A percentile compares a stretch with the other conserved stretches of the same genome.
Evolutionary conservation across 495 filamentous ascomycete species (phyloP).

Genomic region (Viridothelium virens): DNA sequence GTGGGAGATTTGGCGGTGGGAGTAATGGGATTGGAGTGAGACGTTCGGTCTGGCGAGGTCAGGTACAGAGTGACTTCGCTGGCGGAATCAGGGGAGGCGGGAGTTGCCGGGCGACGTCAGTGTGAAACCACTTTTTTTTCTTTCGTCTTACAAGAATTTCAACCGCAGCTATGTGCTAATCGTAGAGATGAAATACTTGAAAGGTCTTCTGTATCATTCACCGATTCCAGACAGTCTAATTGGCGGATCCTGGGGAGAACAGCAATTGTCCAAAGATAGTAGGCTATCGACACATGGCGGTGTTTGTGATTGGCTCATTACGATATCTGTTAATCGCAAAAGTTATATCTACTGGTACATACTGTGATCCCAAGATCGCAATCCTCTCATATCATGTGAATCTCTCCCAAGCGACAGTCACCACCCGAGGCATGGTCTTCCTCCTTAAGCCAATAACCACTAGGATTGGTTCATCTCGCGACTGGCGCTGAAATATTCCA

Average conservation of each 20-base stretch:
- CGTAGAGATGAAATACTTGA: neutral
- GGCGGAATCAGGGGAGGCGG: slow-evolving; percentile 2
- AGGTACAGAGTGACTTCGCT: neutral
- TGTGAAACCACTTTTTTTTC: neutral
- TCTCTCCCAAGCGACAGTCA: neutral
- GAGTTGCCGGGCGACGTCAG: neutral
- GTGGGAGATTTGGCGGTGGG: neutral
- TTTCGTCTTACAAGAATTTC: neutral
- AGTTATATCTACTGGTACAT: too few species aligned
- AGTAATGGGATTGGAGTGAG: neutral
- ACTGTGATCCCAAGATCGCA: too few species aligned
- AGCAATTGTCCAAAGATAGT: too few species aligned
- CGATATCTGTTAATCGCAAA: too few species aligned
- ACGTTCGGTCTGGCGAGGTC: neutral
- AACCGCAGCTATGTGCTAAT: too few species aligned
- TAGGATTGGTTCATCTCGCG: neutral
- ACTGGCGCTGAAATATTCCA: neutral
- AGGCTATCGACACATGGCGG: too few species aligned
- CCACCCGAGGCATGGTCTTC: neutral
- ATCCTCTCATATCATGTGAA: neutral
- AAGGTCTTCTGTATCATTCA: neutral
- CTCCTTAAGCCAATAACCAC: neutral
- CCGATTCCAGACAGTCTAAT: too few species aligned
- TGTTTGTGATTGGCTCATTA: too few species aligned
- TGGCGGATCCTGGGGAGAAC: too few species aligned